phyloP scores from a whole-genome alignment of 2,329 filamentous ascomycete genomes.

The Fusarium sterilihyphosum region DNA sequence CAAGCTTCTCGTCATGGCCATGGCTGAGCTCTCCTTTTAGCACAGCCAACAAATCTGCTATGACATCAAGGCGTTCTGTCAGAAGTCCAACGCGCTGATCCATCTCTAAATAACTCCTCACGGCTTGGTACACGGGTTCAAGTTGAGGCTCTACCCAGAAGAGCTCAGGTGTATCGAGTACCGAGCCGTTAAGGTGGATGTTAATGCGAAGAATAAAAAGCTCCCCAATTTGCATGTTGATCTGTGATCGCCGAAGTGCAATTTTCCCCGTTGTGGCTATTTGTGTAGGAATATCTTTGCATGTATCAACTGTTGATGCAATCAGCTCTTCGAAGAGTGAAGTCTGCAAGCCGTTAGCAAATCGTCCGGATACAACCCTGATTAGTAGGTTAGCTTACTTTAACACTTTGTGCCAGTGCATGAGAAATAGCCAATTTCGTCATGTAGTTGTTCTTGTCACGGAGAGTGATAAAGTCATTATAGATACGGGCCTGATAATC shows the following conservation, averaged over 20 bases:
- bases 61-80: slow-evolving; percentile 86
- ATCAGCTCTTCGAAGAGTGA: slow-evolving; percentile 96
- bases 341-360: slow-evolving; percentile 64
- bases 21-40: slow-evolving; percentile 96
- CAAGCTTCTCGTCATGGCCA: slow-evolving; percentile 87
- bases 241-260: slow-evolving; percentile 84
- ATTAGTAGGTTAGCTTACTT: slow-evolving; percentile 60
- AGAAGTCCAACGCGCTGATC: slow-evolving; percentile 91
- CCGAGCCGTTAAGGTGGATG: slow-evolving; percentile 96
- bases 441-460: slow-evolving; percentile 98
- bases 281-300: slow-evolving; percentile 91
- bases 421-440: slow-evolving; percentile 97
- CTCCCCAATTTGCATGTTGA: slow-evolving; percentile 99
- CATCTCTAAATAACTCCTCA: slow-evolving; percentile 96
- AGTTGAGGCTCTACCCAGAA: slow-evolving; percentile 99
- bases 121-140: slow-evolving; percentile 95
- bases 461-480: slow-evolving; percentile 97
- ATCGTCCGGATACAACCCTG: background rate
- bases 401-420: slow-evolving; percentile 93
- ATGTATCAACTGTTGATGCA: slow-evolving; percentile 90
- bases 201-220: slow-evolving; percentile 98
- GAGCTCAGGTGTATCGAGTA: slow-evolving; percentile 94
- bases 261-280: slow-evolving; percentile 95
- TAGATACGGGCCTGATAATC: slow-evolving; percentile 99
- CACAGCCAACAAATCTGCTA: slow-evolving; percentile 91